Percentiles rank a stretch among this genome's conserved stretches.
phyloP scores from a whole-genome alignment of 2,329 filamentous ascomycete species.

The Colletotrichum euphorbiae region DNA sequence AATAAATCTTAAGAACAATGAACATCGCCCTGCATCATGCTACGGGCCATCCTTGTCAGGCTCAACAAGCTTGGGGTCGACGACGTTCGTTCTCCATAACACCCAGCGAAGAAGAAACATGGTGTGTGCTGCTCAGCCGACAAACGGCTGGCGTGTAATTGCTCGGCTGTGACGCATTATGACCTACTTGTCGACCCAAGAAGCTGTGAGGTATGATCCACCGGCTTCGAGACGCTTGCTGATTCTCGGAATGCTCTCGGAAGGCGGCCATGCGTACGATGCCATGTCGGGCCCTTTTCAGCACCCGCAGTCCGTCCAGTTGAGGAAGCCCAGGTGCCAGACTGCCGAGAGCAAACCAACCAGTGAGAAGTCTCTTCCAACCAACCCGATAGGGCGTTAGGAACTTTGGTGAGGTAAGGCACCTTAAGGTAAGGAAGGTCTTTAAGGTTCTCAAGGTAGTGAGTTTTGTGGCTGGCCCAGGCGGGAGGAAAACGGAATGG shows the following conservation, averaged over 20 bases:
- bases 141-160: conserved; percentile 14
- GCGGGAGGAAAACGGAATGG: neutral
- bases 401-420: no score
- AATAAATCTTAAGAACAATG: conserved; percentile 8
- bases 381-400: neutral
- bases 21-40: conserved; percentile 22
- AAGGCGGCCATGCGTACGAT: neutral
- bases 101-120: conserved; percentile 2
- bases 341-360: neutral
- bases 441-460: neutral
- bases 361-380: conserved; percentile 7
- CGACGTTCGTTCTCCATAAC: conserved; percentile 16
- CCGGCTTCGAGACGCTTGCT: neutral
- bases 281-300: neutral
- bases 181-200: neutral
- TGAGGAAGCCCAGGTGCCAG: neutral
- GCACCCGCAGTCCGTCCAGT: neutral
- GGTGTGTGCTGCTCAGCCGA: conserved; percentile 19
- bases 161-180: conserved; percentile 27
- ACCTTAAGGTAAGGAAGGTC: no score
- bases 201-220: neutral
- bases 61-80: conserved; percentile 1
- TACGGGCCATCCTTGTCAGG: conserved; percentile 22
- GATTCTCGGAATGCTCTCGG: neutral
- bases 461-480: neutral